Evolutionary conservation across 108 stramenopile species (phyloP).

Genomic region (Cyclostephanos tholiformis): DNA sequence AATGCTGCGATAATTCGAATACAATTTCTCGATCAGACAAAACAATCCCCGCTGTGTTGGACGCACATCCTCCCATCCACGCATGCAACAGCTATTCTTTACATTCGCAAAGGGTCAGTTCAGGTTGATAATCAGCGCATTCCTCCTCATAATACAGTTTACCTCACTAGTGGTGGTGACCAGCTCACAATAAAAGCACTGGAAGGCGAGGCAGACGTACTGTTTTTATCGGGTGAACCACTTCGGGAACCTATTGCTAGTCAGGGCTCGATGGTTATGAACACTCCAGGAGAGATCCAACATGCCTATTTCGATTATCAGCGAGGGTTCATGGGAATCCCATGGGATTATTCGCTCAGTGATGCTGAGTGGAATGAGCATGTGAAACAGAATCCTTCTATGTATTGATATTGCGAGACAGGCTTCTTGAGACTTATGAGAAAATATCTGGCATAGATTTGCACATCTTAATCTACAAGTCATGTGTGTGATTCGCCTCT

Average conservation of each 20-base stretch:
- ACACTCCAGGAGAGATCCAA: conserved; percentile 57
- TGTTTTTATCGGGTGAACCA: conserved; percentile 67
- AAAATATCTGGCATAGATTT: too few relatives aligned
- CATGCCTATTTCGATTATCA: conserved; percentile 78
- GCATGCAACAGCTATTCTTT: conserved; percentile 67
- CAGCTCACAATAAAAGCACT: conserved; percentile 26
- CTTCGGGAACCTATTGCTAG: conserved; percentile 69
- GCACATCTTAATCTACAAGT: too few relatives aligned
- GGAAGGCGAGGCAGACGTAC: conserved; percentile 57
- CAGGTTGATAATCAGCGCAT: conserved; percentile 17
- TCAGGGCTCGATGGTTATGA: conserved; percentile 86
- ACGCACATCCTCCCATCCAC: conserved; percentile 48
- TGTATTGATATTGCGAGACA: conserved; percentile 35
- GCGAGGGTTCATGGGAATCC: conserved; percentile 65
- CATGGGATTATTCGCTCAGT: conserved; percentile 66
- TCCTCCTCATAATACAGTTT: conserved; percentile 63
- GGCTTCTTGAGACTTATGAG: too few relatives aligned
- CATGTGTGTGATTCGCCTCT: not conserved
- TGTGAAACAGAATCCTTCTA: conserved; percentile 59
- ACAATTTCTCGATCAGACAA: conserved; percentile 35
- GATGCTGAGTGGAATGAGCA: conserved; percentile 78
- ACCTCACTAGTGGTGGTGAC: conserved; percentile 43
- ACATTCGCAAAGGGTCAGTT: conserved; percentile 65
- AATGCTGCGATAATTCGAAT: conserved; percentile 67
- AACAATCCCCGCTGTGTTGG: conserved; percentile 46